Evolutionary conservation across 129 eudicot genomes (phyloP).

Genomic region (Erigeron canadensis): DNA sequence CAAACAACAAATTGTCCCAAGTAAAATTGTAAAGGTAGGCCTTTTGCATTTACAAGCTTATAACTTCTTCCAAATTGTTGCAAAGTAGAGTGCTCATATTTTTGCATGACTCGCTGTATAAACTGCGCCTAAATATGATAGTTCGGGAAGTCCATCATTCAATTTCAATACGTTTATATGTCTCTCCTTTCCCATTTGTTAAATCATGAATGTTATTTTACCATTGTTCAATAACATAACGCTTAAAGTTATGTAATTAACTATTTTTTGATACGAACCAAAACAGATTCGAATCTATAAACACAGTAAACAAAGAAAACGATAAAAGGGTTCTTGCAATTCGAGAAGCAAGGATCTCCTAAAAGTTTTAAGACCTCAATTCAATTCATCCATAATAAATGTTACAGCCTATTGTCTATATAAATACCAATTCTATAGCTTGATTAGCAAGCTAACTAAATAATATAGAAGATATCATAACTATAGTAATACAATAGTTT

Average conservation of each 20-base stretch:
- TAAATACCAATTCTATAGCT: too few relatives aligned
- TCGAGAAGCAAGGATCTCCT: too few relatives aligned
- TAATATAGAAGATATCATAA: too few relatives aligned
- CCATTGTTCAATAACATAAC: background rate
- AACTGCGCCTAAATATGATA: background rate
- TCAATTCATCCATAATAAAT: too few relatives aligned
- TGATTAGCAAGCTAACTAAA: too few relatives aligned
- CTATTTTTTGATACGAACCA: too few relatives aligned
- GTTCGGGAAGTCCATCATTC: background rate
- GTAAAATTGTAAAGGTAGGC: background rate
- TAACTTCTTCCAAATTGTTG: background rate
- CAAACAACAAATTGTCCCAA: background rate
- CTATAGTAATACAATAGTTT: too few relatives aligned
- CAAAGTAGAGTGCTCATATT: background rate
- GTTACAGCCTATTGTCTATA: too few relatives aligned
- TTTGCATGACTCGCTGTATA: slow-evolving; percentile 4
- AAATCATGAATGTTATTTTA: background rate
- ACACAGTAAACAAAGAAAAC: too few relatives aligned
- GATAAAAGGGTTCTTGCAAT: too few relatives aligned
- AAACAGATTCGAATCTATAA: too few relatives aligned
- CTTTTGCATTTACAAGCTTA: background rate
- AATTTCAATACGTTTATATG: background rate
- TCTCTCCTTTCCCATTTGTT: background rate
- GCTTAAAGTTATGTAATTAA: background rate
- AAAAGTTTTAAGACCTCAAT: too few relatives aligned